These are phyloP conservation scores for Fomitopsis pulvina DNA, from an alignment of 768 basidiomycete genomes.

Conservation along the genomic window DNA sequence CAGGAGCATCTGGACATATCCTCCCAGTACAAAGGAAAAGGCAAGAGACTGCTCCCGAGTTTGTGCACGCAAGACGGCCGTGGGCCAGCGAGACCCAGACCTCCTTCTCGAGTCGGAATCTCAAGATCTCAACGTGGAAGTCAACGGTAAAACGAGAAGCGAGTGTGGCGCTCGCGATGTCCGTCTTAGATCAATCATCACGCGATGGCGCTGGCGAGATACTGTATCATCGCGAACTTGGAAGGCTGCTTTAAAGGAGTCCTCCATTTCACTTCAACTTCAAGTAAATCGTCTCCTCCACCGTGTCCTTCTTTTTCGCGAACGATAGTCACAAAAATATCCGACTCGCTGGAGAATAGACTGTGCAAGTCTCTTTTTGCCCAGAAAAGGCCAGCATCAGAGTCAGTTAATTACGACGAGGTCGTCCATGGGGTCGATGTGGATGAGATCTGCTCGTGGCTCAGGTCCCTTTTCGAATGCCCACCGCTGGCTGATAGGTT, in stretches of 20 bases:
- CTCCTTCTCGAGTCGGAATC: no score
- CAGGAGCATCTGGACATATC: no score
- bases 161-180: neutral
- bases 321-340: slow-evolving; percentile 23
- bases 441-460: slow-evolving; percentile 35
- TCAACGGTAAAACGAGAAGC: no score
- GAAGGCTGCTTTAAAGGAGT: no score
- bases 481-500: neutral
- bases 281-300: neutral
- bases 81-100: no score
- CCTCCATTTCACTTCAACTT: neutral
- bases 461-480: neutral
- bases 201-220: neutral
- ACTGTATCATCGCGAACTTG: neutral
- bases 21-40: no score
- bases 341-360: slow-evolving; percentile 49
- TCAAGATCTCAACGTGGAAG: neutral
- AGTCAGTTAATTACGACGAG: slow-evolving; percentile 59
- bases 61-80: no score
- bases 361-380: slow-evolving; percentile 75
- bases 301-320: neutral
- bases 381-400: slow-evolving; percentile 43
- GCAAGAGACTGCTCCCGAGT: no score
- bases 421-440: slow-evolving; percentile 57
- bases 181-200: neutral